Conservation (phyloP, 2,329 filamentous ascomycete genomes). For the Scleromitrula shiraiana region DNA sequence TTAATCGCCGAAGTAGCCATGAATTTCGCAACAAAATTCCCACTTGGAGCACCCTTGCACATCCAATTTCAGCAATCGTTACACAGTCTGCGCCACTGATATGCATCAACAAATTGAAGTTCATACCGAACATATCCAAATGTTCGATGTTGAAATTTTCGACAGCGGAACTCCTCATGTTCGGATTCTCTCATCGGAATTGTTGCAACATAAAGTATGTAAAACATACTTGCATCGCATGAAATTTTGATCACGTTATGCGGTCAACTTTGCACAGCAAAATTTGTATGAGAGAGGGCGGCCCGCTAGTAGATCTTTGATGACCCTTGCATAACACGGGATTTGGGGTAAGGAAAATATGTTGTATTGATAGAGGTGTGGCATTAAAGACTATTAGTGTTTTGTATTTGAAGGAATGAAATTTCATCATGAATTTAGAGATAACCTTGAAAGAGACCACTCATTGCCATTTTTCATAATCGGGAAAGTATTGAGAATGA, state of each 20-base stretch:
- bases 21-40: not conserved
- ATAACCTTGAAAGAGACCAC: too few species aligned
- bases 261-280: conserved; percentile 21
- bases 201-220: conserved; percentile 18
- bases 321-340: conserved; percentile 14
- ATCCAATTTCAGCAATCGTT: not conserved
- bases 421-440: too few species aligned
- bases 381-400: too few species aligned
- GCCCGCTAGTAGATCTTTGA: conserved; percentile 19
- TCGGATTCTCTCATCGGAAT: not conserved
- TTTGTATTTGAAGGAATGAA: too few species aligned
- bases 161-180: not conserved
- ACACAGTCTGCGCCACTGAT: not conserved
- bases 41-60: not conserved
- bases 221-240: conserved; percentile 28
- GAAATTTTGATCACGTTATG: conserved; percentile 25
- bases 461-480: conserved; percentile 41
- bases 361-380: not conserved
- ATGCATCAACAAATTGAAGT: not conserved
- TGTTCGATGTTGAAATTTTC: not conserved
- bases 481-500: conserved; percentile 48
- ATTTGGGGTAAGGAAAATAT: conserved; percentile 2
- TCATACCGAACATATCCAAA: not conserved
- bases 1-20: too few species aligned
- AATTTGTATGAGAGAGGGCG: conserved; percentile 23